Conservation (phyloP, 495 filamentous ascomycete genomes). For the Aspergillus kassunensis region DNA sequence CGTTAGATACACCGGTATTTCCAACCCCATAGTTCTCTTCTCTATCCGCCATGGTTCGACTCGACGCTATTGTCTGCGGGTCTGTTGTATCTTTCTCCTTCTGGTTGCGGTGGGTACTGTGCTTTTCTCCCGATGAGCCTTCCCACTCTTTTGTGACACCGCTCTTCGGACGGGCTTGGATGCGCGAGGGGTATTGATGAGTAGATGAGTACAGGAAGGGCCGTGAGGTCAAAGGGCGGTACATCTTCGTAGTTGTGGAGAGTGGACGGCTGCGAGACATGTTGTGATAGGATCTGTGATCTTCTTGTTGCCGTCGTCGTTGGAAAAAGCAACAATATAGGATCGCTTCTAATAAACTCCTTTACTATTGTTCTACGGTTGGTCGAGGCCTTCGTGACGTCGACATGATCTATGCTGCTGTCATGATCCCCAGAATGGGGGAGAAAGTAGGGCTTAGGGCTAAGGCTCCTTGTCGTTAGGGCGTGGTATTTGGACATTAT, state of each 20-base stretch:
- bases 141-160: conserved; percentile 31
- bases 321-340: no score
- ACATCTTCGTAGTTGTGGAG: conserved; percentile 3
- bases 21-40: conserved; percentile 31
- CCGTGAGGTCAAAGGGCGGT: conserved; percentile 8
- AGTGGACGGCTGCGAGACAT: conserved; percentile 11
- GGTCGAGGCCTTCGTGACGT: conserved; percentile 16
- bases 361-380: no score
- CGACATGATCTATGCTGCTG: conserved; percentile 20
- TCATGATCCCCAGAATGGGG: not conserved
- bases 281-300: not conserved
- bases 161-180: conserved; percentile 19
- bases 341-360: no score
- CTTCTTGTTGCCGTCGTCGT: not conserved
- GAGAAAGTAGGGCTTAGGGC: conserved; percentile 19
- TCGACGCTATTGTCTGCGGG: conserved; percentile 31
- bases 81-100: conserved; percentile 39
- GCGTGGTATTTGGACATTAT: no score
- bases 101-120: conserved; percentile 32
- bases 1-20: conserved; percentile 32
- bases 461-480: no score
- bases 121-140: conserved; percentile 33
- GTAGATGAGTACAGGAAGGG: no score
- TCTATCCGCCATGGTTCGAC: conserved; percentile 38
- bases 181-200: not conserved